Evolutionary conservation across 2,329 filamentous ascomycete genomes (phyloP), one percentile per base, ranked within the genome.

Genomic region (Colletotrichum sp.): DNA sequence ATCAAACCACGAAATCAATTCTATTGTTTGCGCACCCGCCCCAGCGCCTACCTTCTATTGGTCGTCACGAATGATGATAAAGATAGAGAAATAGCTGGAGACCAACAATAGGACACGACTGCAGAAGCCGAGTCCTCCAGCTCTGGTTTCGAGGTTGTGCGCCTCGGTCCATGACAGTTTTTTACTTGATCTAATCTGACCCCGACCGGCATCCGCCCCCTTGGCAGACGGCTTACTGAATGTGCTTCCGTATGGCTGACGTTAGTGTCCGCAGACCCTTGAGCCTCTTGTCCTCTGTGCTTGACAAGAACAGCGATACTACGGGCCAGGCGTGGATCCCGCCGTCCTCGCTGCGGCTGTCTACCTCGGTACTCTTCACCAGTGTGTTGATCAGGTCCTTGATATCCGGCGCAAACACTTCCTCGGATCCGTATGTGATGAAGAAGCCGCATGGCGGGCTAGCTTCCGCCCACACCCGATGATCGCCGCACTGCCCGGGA

Each of bases 281-380:
- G 71, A 90, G 82, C 71, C 92, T 88, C 80, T 88, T 85, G 39
- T 88, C 84, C n/a, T 82, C 81, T 30, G 86, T 86, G 63, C 84
- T 86, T 60, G 89, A 88, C 32, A 92, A 82, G 80, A 92, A 91
- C n/a, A 92, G 80, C 63, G 88, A 88, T 12, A 93, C 94, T 24
- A 98, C 93, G 0, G 95, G 95, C 95, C 95, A 98, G 13, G 93
- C 95, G 83, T 98, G 95, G 74, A 97, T 93, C 4, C 92, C 93
- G 16, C 91, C 93, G 32, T 88, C 85, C 78, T 95, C 92, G 80
- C 92, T 91, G 79, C 90, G 87, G 71, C 88, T 88, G 70, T 88
- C 86, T n/a, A 94, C 88, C 49, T 89, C 82, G 39, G 91, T 84
- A 16, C 89, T 87, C 66, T 88, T 88, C 73, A 88, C 86, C 72